Percentiles rank a stretch among this genome's conserved stretches.
phyloP scores from a whole-genome alignment of 2,329 filamentous ascomycete species.

The Botryosphaeria agaves region DNA sequence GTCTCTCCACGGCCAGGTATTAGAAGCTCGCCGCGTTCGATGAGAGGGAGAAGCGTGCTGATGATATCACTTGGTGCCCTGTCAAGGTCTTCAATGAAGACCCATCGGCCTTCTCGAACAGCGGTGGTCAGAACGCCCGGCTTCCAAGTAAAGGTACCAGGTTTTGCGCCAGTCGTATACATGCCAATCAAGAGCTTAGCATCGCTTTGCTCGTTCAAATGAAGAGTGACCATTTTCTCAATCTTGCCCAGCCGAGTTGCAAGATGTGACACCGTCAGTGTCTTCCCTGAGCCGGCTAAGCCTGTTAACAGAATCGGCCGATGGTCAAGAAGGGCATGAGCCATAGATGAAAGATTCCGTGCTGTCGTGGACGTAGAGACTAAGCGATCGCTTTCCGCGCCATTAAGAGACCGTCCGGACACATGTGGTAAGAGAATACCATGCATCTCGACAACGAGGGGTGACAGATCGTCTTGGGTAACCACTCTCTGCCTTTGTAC shows the following conservation, averaged over 20 bases:
- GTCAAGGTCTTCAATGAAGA: constrained; percentile 92
- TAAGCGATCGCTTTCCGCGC: constrained; percentile 24
- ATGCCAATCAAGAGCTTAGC: constrained; percentile 90
- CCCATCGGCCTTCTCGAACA: constrained; percentile 86
- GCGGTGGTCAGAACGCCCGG: constrained; percentile 87
- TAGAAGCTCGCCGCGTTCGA: constrained; percentile 79
- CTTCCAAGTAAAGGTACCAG: constrained; percentile 82
- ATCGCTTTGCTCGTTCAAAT: constrained; percentile 96
- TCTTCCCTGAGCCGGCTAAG: constrained; percentile 78
- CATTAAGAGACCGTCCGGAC: too few species aligned
- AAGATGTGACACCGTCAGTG: constrained; percentile 65
- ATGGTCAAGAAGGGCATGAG: constrained; percentile 44
- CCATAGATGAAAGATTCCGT: constrained; percentile 53
- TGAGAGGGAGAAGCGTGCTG: constrained; percentile 78
- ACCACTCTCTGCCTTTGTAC: neutral
- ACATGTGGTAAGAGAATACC: constrained; percentile 19
- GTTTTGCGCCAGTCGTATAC: constrained; percentile 76
- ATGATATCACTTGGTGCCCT: constrained; percentile 89
- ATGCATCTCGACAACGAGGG: constrained; percentile 15
- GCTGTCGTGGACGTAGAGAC: constrained; percentile 58
- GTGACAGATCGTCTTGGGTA: constrained; percentile 9
- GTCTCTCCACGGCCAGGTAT: constrained; percentile 80
- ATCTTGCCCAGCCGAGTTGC: constrained; percentile 66
- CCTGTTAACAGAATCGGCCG: constrained; percentile 70
- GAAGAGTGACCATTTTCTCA: constrained; percentile 74